Percentiles rank a stretch among this genome's conserved stretches.
phyloP scores from a whole-genome alignment of 331 rosid species.

The Rhamnella rubrinervis region DNA sequence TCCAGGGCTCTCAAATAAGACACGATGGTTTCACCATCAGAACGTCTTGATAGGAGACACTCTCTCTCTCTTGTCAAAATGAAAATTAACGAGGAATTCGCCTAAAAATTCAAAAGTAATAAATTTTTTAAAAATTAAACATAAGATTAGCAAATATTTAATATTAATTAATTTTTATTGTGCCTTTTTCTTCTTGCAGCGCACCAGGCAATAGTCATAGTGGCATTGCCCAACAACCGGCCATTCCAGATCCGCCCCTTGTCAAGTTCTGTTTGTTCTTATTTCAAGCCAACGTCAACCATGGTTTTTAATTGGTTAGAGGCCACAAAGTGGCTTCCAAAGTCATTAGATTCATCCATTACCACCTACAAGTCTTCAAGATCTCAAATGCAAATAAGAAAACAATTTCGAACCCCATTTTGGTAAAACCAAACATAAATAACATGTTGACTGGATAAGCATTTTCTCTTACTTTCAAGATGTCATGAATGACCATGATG shows the following conservation, averaged over 20 bases:
- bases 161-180: no score
- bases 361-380: background rate
- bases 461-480: background rate
- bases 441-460: background rate
- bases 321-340: background rate
- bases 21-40: no score
- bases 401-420: background rate
- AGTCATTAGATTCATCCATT: slow-evolving; percentile 5
- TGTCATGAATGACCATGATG: background rate
- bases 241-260: background rate
- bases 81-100: no score
- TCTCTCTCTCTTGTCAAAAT: no score
- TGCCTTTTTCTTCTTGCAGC: no score
- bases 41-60: no score
- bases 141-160: no score
- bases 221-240: no score
- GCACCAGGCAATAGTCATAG: no score
- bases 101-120: no score
- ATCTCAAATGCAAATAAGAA: background rate
- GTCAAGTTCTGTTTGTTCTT: background rate
- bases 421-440: background rate
- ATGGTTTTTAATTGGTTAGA: background rate
- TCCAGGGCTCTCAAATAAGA: no score
- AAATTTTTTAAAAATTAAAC: no score
- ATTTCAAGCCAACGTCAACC: background rate